A percentile compares a stretch with the other conserved stretches of the same genome.
phyloP scores from a whole-genome alignment of 2,329 filamentous ascomycete species.

The Coniella vitis region DNA sequence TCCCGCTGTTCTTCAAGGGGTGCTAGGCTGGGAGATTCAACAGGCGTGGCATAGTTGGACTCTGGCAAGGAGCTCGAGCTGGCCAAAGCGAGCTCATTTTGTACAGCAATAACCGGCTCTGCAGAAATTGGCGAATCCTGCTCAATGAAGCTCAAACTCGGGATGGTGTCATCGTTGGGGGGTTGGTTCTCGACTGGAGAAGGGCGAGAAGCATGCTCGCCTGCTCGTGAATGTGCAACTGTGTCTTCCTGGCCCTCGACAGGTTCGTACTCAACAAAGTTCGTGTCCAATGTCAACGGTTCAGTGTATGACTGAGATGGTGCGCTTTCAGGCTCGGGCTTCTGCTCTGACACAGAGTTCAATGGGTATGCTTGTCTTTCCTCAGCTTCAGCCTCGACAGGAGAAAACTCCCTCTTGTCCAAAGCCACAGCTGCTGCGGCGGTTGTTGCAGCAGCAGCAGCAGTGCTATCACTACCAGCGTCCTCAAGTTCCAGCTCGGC shows the following conservation, averaged over 20 bases:
- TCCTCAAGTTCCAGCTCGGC: constrained; percentile 23
- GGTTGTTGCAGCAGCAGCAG: no score
- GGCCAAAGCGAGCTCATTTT: not conserved
- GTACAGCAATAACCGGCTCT: not conserved
- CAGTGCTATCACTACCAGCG: no score
- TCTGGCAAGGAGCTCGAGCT: constrained; percentile 6
- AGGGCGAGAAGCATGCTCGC: not conserved
- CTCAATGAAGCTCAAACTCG: no score
- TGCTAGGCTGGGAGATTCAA: constrained; percentile 1
- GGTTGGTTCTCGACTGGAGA: no score
- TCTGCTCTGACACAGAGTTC: no score
- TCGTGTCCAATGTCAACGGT: constrained; percentile 36
- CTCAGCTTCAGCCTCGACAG: no score
- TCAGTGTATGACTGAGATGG: not conserved
- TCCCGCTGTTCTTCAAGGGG: not conserved
- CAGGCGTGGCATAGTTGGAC: constrained; percentile 14
- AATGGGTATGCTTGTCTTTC: no score
- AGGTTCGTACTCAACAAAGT: constrained; percentile 33
- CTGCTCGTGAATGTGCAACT: constrained; percentile 36
- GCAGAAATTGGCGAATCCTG: not conserved
- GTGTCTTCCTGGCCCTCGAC: constrained; percentile 61
- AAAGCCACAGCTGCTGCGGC: no score
- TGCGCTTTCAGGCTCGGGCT: constrained; percentile 21
- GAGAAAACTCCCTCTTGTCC: no score
- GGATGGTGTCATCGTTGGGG: no score